Percentiles rank a stretch among this genome's conserved stretches.
These are phyloP conservation scores for Blastocystis sp. DNA, from an alignment of 352 stramenopile genomes.

Conservation along the genomic window DNA sequence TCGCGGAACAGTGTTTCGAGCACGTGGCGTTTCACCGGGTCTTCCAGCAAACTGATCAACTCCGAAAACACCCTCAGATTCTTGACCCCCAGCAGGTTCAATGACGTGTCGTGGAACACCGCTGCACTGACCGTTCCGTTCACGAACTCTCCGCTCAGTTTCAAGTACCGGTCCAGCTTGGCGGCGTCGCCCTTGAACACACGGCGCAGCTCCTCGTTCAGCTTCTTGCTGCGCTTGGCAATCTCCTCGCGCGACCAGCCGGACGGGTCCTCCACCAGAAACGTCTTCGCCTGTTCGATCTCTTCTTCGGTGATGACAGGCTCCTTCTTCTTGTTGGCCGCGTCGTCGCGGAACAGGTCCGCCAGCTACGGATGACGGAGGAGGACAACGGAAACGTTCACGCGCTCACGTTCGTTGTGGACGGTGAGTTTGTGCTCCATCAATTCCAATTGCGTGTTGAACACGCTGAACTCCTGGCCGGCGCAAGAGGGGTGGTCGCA, in stretches of 20 bases:
- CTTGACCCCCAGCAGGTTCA: constrained; percentile 20
- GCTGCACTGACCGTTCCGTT: not conserved
- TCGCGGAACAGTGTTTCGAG: constrained; percentile 59
- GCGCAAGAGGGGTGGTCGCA: constrained; percentile 53
- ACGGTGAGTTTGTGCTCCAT: constrained; percentile 45
- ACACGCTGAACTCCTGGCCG: constrained; percentile 32
- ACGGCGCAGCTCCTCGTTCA: not conserved
- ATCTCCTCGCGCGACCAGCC: constrained; percentile 44
- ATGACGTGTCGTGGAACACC: constrained; percentile 31
- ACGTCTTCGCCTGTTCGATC: constrained; percentile 40
- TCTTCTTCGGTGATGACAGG: not conserved
- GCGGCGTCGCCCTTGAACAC: not conserved
- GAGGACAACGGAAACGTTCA: not conserved
- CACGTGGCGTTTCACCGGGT: constrained; percentile 22
- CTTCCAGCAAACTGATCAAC: constrained; percentile 32
- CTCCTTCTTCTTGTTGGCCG: not conserved
- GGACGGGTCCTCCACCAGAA: constrained; percentile 44
- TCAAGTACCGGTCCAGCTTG: constrained; percentile 53
- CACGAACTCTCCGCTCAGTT: constrained; percentile 21
- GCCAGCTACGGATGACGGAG: not conserved
- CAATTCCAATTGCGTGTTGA: constrained; percentile 21
- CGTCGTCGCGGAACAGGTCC: constrained; percentile 5
- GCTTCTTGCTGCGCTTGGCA: not conserved
- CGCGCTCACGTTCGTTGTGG: not conserved
- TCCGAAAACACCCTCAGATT: not conserved